Evolutionary conservation across 257 asterid genomes (phyloP), one percentile per base, ranked within the genome.

Genomic region (Primulina tabacum): DNA sequence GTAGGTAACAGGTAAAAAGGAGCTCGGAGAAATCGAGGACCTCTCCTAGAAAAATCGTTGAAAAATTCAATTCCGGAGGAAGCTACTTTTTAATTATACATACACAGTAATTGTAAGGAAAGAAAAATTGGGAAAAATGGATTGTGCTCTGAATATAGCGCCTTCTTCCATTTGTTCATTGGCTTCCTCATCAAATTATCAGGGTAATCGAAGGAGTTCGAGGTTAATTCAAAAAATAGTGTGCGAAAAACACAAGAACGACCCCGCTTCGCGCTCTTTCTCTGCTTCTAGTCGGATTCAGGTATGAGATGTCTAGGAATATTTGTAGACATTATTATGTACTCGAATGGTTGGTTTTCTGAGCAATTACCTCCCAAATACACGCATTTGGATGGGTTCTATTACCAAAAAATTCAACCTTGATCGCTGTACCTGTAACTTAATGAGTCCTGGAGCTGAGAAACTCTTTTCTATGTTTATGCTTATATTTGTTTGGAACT

Each of bases 121-220:
- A 7, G 37, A 33, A 4, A 33, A 33, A 53, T 16, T 16, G 59
- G 59, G 59, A 14, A 65, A 26, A 72, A 83, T 77, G 87, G 81
- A 64, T n/a, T 75, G 57, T 70, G 73, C 78, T 67, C 62, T 68
- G 73, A 70, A 69, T 73, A 71, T 67, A 8, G 30, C 78, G 26
- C 67, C 73, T 69, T 73, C 84, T 30, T 75, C 83, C 24, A 70
- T 76, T 29, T 63, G 77, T 52, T 73, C 81, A 3, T 65, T 72
- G 69, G 8, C 71, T 74, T 40, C 78, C 43, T 64, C 69, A 35
- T 43, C 40, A 53, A 62, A 67, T 67, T 33, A 35, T 65, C 73
- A 63, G 38, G 67, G 9, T 35, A 35, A 71, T 64, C 73, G 28
- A 34, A 64, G 61, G 30, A 78, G 71, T 64, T 73, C 71, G 74